phyloP scores from a whole-genome alignment of 495 filamentous ascomycete genomes.

The Aspergillus olivimuriae region DNA sequence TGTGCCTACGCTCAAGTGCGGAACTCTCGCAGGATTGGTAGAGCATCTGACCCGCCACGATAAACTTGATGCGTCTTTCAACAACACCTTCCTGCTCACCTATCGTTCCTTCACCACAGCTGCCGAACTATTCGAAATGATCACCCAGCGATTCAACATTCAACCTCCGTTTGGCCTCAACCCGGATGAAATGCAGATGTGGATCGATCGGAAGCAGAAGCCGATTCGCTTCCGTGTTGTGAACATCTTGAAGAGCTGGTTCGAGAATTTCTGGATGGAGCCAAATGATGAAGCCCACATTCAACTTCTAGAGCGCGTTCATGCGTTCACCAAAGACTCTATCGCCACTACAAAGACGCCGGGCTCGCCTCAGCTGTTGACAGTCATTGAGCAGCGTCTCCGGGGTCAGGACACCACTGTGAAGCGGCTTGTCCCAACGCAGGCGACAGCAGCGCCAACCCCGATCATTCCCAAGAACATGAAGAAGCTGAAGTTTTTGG shows the following conservation, averaged over 20 bases:
- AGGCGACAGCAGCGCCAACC: slow-evolving; percentile 68
- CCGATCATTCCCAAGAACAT: slow-evolving; percentile 98
- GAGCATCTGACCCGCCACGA: slow-evolving; percentile 95
- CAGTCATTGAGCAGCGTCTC: slow-evolving; percentile 78
- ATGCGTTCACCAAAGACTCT: slow-evolving; percentile 84
- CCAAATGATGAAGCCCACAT: slow-evolving; percentile 74
- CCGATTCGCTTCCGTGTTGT: slow-evolving; percentile 92
- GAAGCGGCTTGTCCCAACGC: slow-evolving; percentile 79
- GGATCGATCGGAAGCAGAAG: slow-evolving; percentile 92
- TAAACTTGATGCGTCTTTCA: slow-evolving; percentile 90
- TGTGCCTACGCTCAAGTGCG: slow-evolving; percentile 72
- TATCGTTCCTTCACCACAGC: slow-evolving; percentile 93
- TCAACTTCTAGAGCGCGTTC: slow-evolving; percentile 78
- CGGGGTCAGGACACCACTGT: slow-evolving; percentile 81
- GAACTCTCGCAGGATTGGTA: slow-evolving; percentile 83
- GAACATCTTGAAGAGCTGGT: slow-evolving; percentile 97
- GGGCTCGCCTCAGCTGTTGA: slow-evolving; percentile 72
- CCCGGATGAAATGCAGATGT: slow-evolving; percentile 70
- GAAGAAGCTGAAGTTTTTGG: slow-evolving; percentile 98
- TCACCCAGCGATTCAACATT: slow-evolving; percentile 84
- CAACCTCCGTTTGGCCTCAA: slow-evolving; percentile 85
- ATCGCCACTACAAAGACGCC: slow-evolving; percentile 90
- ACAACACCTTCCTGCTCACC: slow-evolving; percentile 94
- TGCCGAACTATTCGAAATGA: slow-evolving; percentile 82
- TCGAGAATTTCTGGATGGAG: slow-evolving; percentile 99